phyloP scores from a whole-genome alignment of 768 basidiomycete species.

The Panaeolus cyanescens region DNA sequence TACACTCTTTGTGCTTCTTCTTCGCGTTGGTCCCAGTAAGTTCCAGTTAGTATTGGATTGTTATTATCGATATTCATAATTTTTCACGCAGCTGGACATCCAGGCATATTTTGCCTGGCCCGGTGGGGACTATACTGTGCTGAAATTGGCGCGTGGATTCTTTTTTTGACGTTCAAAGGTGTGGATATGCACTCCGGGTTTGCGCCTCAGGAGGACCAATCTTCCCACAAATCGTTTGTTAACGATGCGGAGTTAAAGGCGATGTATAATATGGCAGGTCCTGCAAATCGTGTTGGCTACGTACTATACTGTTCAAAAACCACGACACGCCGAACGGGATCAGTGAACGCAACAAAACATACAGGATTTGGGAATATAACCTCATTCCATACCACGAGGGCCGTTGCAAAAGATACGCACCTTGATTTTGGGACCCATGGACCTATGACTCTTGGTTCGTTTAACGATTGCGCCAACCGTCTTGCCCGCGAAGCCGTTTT shows the following conservation, averaged over 20 bases:
- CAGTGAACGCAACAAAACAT: neutral
- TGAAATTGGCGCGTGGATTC: neutral
- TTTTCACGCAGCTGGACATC: neutral
- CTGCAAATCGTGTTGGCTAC: neutral
- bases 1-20: neutral
- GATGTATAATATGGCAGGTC: neutral
- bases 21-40: constrained; percentile 1
- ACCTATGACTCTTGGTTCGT: neutral
- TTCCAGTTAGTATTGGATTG: too few species aligned
- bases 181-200: too few species aligned
- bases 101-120: neutral
- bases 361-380: neutral
- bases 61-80: neutral
- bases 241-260: neutral
- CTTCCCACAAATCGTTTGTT: neutral
- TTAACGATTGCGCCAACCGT: neutral
- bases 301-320: neutral
- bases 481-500: neutral
- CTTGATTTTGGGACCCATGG: neutral
- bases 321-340: neutral
- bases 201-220: neutral
- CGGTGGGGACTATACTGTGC: neutral
- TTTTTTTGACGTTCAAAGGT: constrained; percentile 1
- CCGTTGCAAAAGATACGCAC: neutral
- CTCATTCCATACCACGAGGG: neutral